Conservation (phyloP, 1,284 basidiomycete species). For the Apiotrichum mycotoxinovorans region DNA sequence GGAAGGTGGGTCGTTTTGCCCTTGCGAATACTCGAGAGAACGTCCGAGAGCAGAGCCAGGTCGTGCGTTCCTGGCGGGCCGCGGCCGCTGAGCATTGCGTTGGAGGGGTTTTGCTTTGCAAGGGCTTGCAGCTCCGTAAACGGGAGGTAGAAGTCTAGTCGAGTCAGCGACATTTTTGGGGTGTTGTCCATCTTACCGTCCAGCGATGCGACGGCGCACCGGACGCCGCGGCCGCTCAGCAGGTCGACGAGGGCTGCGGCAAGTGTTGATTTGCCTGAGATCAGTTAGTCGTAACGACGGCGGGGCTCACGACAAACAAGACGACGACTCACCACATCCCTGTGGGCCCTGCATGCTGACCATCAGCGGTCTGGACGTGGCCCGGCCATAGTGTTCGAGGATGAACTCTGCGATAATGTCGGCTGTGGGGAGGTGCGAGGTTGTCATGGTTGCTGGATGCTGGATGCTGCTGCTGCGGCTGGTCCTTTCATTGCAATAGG, state of each 20-base stretch:
- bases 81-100: constrained; percentile 33
- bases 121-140: constrained; percentile 26
- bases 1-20: neutral
- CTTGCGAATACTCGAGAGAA: neutral
- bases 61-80: constrained; percentile 45
- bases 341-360: constrained; percentile 21
- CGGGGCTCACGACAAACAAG: neutral
- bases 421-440: no score
- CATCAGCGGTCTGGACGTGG: neutral
- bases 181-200: constrained; percentile 18
- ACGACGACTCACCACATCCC: constrained; percentile 13
- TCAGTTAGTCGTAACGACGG: no score
- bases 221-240: constrained; percentile 4
- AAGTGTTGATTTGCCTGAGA: constrained; percentile 22
- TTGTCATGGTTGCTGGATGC: neutral
- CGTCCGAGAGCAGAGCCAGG: constrained; percentile 1
- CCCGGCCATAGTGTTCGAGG: neutral
- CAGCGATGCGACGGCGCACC: constrained; percentile 21
- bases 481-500: no score
- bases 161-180: neutral
- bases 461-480: neutral
- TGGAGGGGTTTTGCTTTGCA: constrained; percentile 27
- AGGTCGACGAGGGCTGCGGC: constrained; percentile 14
- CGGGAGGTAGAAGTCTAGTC: constrained; percentile 37
- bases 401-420: constrained; percentile 7